These are phyloP conservation scores for Vitis cinerea DNA, from an alignment of 164 flowering plant species.

Conservation along the genomic window DNA sequence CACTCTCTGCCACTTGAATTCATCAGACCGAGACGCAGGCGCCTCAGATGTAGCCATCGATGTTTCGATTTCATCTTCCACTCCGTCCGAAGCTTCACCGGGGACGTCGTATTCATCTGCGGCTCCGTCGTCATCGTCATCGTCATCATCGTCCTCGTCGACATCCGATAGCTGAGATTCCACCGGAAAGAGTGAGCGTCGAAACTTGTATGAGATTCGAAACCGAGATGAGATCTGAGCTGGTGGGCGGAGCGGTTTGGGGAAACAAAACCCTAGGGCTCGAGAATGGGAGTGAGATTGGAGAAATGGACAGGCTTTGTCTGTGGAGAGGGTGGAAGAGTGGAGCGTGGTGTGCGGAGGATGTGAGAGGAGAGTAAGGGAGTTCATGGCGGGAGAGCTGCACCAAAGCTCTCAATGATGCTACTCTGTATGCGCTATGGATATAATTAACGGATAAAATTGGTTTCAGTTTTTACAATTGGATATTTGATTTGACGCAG, in stretches of 20 bases:
- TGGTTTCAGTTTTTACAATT: too few relatives aligned
- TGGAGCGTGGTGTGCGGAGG: neutral
- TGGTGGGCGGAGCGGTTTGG: slow-evolving; percentile 13
- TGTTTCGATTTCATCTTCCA: too few relatives aligned
- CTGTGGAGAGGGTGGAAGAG: neutral
- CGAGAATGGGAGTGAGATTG: neutral
- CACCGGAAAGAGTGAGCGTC: slow-evolving; percentile 16
- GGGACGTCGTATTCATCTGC: slow-evolving; percentile 50
- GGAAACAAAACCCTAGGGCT: slow-evolving; percentile 26
- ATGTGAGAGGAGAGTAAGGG: slow-evolving; percentile 17
- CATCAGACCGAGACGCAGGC: slow-evolving; percentile 27
- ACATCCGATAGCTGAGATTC: slow-evolving; percentile 32
- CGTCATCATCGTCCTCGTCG: slow-evolving; percentile 39
- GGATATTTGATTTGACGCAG: too few relatives aligned
- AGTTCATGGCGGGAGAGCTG: slow-evolving; percentile 30
- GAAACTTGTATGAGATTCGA: slow-evolving; percentile 28
- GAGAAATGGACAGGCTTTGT: slow-evolving; percentile 1
- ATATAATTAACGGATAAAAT: too few relatives aligned
- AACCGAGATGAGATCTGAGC: slow-evolving; percentile 13
- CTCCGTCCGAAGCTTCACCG: slow-evolving; percentile 15
- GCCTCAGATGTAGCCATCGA: slow-evolving; percentile 3
- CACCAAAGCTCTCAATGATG: too few relatives aligned
- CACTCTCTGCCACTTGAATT: slow-evolving; percentile 69
- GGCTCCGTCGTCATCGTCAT: slow-evolving; percentile 39
- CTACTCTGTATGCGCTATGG: too few relatives aligned